A percentile compares a stretch with the other conserved stretches of the same genome.
Evolutionary conservation across 495 filamentous ascomycete genomes (phyloP).

Genomic region (Hamigera avellanea): DNA sequence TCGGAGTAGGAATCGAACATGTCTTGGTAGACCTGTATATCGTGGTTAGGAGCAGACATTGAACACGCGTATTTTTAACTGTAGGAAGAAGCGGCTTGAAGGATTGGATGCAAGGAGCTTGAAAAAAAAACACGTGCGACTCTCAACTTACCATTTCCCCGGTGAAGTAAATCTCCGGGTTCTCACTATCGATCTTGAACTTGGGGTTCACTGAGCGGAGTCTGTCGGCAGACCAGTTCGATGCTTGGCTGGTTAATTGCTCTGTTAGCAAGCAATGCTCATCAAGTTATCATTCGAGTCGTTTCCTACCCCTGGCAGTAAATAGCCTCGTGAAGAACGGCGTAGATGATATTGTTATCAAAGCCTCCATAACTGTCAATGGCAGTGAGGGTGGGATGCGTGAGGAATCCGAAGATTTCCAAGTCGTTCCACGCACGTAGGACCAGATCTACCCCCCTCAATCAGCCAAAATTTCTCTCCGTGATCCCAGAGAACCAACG

Average conservation of each 20-base stretch:
- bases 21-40: slow-evolving; percentile 52
- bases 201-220: slow-evolving; percentile 24
- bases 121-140: neutral
- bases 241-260: slow-evolving; percentile 30
- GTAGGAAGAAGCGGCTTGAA: too few species aligned
- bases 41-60: slow-evolving; percentile 3
- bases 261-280: slow-evolving; percentile 7
- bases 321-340: slow-evolving; percentile 72
- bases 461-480: neutral
- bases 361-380: slow-evolving; percentile 56
- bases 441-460: slow-evolving; percentile 43
- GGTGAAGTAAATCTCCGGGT: slow-evolving; percentile 63
- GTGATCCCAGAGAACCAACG: too few species aligned
- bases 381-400: slow-evolving; percentile 50
- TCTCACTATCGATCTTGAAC: slow-evolving; percentile 33
- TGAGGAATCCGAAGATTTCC: slow-evolving; percentile 58
- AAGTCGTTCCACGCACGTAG: slow-evolving; percentile 58
- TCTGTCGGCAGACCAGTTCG: slow-evolving; percentile 55
- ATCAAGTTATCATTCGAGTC: neutral
- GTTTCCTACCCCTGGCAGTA: slow-evolving; percentile 53
- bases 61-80: neutral
- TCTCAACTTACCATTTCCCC: slow-evolving; percentile 63
- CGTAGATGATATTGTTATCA: slow-evolving; percentile 71
- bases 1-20: slow-evolving; percentile 71
- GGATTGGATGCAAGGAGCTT: too few species aligned